These are phyloP conservation scores for Sporobolomyces roseus DNA, from an alignment of 768 basidiomycete genomes.

Conservation along the genomic window DNA sequence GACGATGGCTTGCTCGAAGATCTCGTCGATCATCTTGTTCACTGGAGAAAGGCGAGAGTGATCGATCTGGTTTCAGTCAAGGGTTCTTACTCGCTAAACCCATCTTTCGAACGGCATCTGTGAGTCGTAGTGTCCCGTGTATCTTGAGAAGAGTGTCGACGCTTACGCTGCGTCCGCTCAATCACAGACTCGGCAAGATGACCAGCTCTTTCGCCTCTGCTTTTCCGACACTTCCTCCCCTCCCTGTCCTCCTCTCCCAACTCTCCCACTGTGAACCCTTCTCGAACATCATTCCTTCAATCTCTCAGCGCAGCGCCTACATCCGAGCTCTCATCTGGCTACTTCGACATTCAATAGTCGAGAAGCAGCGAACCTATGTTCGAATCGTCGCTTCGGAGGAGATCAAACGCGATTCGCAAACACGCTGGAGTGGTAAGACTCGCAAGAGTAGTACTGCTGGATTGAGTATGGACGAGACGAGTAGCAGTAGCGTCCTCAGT, in stretches of 20 bases:
- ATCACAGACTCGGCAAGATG: slow-evolving; percentile 56
- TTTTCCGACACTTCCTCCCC: slow-evolving; percentile 66
- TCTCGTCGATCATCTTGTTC: slow-evolving; percentile 85
- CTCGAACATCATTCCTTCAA: slow-evolving; percentile 65
- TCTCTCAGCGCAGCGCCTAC: slow-evolving; percentile 64
- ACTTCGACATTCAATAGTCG: slow-evolving; percentile 76
- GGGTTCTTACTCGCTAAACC: slow-evolving; percentile 72
- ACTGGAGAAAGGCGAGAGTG: slow-evolving; percentile 81
- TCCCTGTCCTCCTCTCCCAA: slow-evolving; percentile 68
- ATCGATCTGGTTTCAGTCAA: slow-evolving; percentile 79
- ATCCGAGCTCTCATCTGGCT: slow-evolving; percentile 86
- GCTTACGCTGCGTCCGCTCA: no score
- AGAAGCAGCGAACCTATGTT: slow-evolving; percentile 78
- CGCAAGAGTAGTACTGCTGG: slow-evolving; percentile 31
- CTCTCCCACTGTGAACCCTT: slow-evolving; percentile 71
- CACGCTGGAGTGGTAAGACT: slow-evolving; percentile 40
- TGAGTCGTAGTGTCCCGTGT: slow-evolving; percentile 58
- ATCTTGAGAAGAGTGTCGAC: no score
- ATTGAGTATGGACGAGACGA: slow-evolving; percentile 10
- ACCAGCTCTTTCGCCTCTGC: slow-evolving; percentile 60
- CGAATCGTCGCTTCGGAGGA: slow-evolving; percentile 73
- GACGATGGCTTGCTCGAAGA: slow-evolving; percentile 52
- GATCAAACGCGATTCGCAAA: slow-evolving; percentile 53
- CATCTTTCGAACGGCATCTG: slow-evolving; percentile 55
- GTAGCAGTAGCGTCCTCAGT: background rate